A percentile compares a stretch with the other conserved stretches of the same genome.
Evolutionary conservation across 2,329 filamentous ascomycete genomes (phyloP).

Genomic region (Trichothecium sympodiale): DNA sequence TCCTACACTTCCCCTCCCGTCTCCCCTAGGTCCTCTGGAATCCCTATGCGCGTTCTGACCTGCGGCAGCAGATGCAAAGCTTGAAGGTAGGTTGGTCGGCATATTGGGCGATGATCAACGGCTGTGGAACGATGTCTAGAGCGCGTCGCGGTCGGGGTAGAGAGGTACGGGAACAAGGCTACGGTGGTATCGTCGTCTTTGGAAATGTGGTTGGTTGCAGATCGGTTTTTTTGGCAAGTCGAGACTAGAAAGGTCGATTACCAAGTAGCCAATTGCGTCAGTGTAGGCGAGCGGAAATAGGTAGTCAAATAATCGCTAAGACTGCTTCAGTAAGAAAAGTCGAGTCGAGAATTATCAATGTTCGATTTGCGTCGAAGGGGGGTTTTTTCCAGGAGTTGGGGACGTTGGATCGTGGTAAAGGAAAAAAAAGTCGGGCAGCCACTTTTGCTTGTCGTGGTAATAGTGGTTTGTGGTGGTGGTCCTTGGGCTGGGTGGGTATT

Average conservation of each 20-base stretch:
- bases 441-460: too few relatives aligned
- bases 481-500: too few relatives aligned
- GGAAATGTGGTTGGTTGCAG: not conserved
- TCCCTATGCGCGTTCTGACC: conserved; percentile 58
- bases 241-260: not conserved
- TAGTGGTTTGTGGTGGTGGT: too few relatives aligned
- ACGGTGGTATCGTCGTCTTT: not conserved
- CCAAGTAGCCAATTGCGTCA: conserved; percentile 1
- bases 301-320: too few relatives aligned
- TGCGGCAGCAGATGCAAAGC: conserved; percentile 74
- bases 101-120: conserved; percentile 26
- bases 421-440: too few relatives aligned
- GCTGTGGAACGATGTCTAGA: not conserved
- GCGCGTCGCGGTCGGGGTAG: conserved; percentile 1
- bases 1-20: conserved; percentile 42
- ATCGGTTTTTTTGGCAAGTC: not conserved
- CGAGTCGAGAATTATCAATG: too few relatives aligned
- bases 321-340: too few relatives aligned
- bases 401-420: too few relatives aligned
- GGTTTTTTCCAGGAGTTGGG: too few relatives aligned
- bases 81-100: conserved; percentile 69
- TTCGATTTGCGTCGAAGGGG: too few relatives aligned
- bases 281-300: not conserved
- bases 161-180: not conserved
- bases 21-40: conserved; percentile 46